Conservation (phyloP, 1,139 yeast species). For the Yamadazyma songkhlaensis region DNA sequence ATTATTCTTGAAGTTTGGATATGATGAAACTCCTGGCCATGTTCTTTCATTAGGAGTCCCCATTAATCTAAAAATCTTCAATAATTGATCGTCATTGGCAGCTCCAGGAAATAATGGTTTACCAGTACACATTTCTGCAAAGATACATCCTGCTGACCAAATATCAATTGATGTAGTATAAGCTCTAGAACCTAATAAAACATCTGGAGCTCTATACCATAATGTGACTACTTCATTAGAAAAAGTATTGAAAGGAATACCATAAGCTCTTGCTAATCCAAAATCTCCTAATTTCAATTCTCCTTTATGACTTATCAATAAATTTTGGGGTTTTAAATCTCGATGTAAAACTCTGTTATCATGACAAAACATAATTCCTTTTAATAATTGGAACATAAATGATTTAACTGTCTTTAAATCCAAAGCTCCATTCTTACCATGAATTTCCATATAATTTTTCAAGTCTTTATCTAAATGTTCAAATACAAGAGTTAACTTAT, state of each 20-base stretch:
- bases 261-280: slow-evolving; percentile 96
- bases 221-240: slow-evolving; percentile 96
- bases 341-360: slow-evolving; percentile 93
- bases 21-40: slow-evolving; percentile 90
- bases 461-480: slow-evolving; percentile 93
- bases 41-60: slow-evolving; percentile 95
- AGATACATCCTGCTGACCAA: slow-evolving; percentile 98
- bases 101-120: slow-evolving; percentile 95
- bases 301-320: slow-evolving; percentile 83
- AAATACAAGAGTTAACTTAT: slow-evolving; percentile 88
- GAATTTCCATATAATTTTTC: slow-evolving; percentile 89
- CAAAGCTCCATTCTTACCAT: slow-evolving; percentile 79
- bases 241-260: slow-evolving; percentile 95
- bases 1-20: slow-evolving; percentile 81
- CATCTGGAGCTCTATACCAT: slow-evolving; percentile 99
- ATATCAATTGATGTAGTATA: slow-evolving; percentile 96
- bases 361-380: slow-evolving; percentile 92
- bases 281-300: slow-evolving; percentile 95
- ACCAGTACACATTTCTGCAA: slow-evolving; percentile 99
- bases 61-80: slow-evolving; percentile 85
- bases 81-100: slow-evolving; percentile 90
- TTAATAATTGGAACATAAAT: slow-evolving; percentile 87
- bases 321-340: slow-evolving; percentile 92
- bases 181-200: slow-evolving; percentile 87
- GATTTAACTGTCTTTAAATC: slow-evolving; percentile 79